Percentiles rank a stretch among this genome's conserved stretches.
phyloP scores from a whole-genome alignment of 768 basidiomycete genomes.

The Amanita rubescens region DNA sequence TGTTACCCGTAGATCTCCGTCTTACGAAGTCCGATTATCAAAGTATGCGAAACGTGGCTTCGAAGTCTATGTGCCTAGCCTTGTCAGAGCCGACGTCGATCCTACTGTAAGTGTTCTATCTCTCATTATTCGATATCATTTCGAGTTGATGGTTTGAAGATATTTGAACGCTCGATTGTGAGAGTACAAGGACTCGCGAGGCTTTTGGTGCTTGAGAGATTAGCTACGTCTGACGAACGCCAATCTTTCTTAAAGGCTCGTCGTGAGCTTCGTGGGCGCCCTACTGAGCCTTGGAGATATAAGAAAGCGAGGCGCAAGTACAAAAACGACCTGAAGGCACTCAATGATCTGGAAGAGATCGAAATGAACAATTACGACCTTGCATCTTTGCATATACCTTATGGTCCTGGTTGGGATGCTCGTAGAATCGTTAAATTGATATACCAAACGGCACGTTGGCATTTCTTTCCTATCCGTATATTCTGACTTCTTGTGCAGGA shows the following conservation, averaged over 20 bases:
- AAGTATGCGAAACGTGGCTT: no score
- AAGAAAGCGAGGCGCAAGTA: conserved; percentile 30
- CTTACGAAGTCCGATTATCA: no score
- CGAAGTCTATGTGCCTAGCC: no score
- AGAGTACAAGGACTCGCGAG: conserved; percentile 54
- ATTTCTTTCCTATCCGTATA: background rate
- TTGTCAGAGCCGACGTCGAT: conserved; percentile 37
- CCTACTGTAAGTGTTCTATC: no score
- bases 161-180: conserved; percentile 51
- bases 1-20: no score
- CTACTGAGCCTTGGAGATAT: conserved; percentile 24
- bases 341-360: conserved; percentile 32
- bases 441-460: conserved; percentile 43
- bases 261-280: conserved; percentile 43
- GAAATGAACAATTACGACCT: conserved; percentile 55
- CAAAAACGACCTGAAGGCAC: conserved; percentile 50
- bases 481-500: background rate
- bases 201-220: conserved; percentile 53
- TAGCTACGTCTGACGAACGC: conserved; percentile 35
- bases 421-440: conserved; percentile 48
- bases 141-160: conserved; percentile 21
- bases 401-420: conserved; percentile 58
- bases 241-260: conserved; percentile 38
- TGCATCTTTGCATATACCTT: conserved; percentile 40
- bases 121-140: background rate